Base-by-base conservation (phyloP, 495 filamentous ascomycete species). In the Tuber calosporum region DNA sequence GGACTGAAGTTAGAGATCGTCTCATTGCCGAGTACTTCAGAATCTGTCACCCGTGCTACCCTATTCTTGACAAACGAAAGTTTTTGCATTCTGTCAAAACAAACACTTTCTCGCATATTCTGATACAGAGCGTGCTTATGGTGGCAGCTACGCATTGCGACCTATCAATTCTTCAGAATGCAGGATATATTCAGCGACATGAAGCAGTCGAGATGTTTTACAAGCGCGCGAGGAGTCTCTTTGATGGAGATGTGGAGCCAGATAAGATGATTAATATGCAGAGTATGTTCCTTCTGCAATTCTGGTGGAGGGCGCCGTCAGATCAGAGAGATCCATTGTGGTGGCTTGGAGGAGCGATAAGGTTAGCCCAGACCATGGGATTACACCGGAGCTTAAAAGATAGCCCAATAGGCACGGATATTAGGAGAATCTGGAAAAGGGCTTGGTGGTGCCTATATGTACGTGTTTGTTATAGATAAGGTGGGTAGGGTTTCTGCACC, bases 391-490 rank as follows among this genome's bases (percentile, higher is more conserved):
- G 67, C 26, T 42, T 68, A 39, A 66, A 43, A 45, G 26, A 53
- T 40, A 70, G 67, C 26, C 11, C 39, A n/a, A 39, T 77, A n/a
- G 45, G 30, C 26, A 39, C 53, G 19, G 67, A 67, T 20, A 68
- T 74, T n/a, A 70, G 53, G 37, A 38, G 72, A 42, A 71, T 45
- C 13, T 77, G 75, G 75, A 39, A 69, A 62, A 39, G 72, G 38
- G 45, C 68, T 39, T 77, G 75, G 75, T 77, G 73, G 73, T 43
- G 70, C 45, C 48, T 77, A 48, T 77, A 76, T 38, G 69, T 77
- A 69, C 6, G 74, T 69, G 45, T 38, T 58, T 58, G 15, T 68
- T 71, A 58, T 37, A 36, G 19, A 11, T 13, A 15, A 68, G 66
- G 53, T 26, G 26, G 34, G 34, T 4, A 62, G 1, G 26, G 13